phyloP scores from a whole-genome alignment of 169 alveolate species.

The Cryptosporidium felis region DNA sequence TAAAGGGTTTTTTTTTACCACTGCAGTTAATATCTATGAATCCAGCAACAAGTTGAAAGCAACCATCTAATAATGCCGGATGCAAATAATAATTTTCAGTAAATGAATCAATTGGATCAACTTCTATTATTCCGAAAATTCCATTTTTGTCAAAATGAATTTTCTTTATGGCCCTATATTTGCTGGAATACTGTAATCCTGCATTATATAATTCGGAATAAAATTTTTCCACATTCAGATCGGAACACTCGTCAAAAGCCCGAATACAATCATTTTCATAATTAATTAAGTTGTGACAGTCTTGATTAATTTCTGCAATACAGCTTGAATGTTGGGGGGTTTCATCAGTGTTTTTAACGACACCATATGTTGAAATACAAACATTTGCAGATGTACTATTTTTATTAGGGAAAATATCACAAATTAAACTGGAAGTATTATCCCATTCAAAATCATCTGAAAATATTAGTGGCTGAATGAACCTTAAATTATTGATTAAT shows the following conservation, averaged over 20 bases:
- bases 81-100: not conserved
- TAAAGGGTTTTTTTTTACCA: not conserved
- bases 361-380: not conserved
- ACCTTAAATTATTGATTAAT: not conserved
- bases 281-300: not conserved
- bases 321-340: slow-evolving; percentile 12
- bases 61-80: slow-evolving; percentile 66
- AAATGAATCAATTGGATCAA: not conserved
- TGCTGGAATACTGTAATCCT: slow-evolving; percentile 9
- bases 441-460: slow-evolving; percentile 6
- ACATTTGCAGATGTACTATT: not conserved
- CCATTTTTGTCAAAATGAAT: not conserved
- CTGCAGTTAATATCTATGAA: not conserved
- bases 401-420: not conserved
- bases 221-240: not conserved
- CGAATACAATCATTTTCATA: not conserved
- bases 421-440: not conserved
- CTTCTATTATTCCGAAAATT: slow-evolving; percentile 34
- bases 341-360: not conserved
- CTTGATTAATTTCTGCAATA: not conserved
- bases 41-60: slow-evolving; percentile 53
- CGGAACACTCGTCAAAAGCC: not conserved
- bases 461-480: slow-evolving; percentile 27
- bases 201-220: not conserved
- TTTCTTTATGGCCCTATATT: slow-evolving; percentile 20